These are phyloP conservation scores for Herpotrichia juniperi DNA, from an alignment of 2,329 filamentous ascomycete genomes.

Conservation along the genomic window DNA sequence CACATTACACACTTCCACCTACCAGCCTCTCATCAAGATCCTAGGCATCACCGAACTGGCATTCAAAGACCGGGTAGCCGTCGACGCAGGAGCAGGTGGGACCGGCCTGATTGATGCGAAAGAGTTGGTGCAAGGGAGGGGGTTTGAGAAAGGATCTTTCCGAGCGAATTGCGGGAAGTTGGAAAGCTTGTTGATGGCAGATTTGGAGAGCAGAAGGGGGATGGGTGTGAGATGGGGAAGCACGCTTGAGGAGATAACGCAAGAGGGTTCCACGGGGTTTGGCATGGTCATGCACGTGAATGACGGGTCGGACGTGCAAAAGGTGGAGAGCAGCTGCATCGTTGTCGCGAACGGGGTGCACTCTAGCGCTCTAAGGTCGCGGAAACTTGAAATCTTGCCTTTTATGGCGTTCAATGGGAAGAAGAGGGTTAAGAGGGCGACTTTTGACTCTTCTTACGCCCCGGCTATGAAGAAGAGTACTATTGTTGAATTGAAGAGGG, in stretches of 20 bases:
- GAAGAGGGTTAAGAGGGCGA: constrained; percentile 18
- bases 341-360: constrained; percentile 49
- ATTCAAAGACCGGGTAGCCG: constrained; percentile 39
- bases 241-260: constrained; percentile 21
- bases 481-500: constrained; percentile 28
- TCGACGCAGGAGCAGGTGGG: constrained; percentile 35
- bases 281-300: not conserved
- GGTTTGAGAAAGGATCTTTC: constrained; percentile 24
- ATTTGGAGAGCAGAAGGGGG: too few relatives aligned
- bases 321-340: constrained; percentile 21
- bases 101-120: constrained; percentile 21
- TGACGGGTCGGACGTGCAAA: constrained; percentile 19
- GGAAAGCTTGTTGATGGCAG: constrained; percentile 43
- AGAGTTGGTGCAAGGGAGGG: not conserved
- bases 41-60: constrained; percentile 37
- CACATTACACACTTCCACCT: constrained; percentile 42
- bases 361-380: constrained; percentile 35
- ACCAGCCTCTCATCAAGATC: constrained; percentile 37
- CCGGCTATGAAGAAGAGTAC: constrained; percentile 20
- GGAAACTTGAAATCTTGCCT: constrained; percentile 40
- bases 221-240: constrained; percentile 42
- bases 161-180: constrained; percentile 45
- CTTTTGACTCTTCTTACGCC: constrained; percentile 20
- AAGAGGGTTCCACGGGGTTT: not conserved
- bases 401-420: constrained; percentile 43